phyloP scores from a whole-genome alignment of 768 basidiomycete genomes.

The Lactarius hengduanensis region DNA sequence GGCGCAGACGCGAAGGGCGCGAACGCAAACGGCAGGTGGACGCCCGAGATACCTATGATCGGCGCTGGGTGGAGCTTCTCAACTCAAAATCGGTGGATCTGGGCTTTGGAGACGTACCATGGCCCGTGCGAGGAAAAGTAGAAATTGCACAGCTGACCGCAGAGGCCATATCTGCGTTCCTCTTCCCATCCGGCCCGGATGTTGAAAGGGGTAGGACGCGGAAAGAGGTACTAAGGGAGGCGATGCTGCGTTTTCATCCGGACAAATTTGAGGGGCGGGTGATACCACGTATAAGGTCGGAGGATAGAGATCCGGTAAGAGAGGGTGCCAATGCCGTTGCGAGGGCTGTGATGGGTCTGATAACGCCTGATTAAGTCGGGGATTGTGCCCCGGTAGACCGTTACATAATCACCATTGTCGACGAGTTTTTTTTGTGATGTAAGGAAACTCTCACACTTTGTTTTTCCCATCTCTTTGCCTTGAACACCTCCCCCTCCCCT shows the following conservation, averaged over 20 bases:
- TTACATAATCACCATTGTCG: background rate
- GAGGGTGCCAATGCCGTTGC: conserved; percentile 66
- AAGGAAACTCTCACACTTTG: background rate
- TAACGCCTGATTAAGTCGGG: too few relatives aligned
- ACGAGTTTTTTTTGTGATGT: background rate
- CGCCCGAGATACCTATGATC: conserved; percentile 56
- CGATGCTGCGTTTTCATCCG: conserved; percentile 67
- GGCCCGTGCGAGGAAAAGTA: conserved; percentile 47
- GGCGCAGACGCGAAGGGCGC: conserved; percentile 47
- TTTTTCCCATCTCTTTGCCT: background rate
- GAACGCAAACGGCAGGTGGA: conserved; percentile 44
- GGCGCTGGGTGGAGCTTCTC: conserved; percentile 46
- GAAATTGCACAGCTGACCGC: conserved; percentile 39
- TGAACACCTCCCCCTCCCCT: background rate
- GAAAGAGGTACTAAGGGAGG: conserved; percentile 56
- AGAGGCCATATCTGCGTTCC: conserved; percentile 47
- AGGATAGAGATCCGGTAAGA: conserved; percentile 49
- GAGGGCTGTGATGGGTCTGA: conserved; percentile 55
- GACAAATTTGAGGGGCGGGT: conserved; percentile 72
- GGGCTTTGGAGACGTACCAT: conserved; percentile 57
- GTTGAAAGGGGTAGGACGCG: conserved; percentile 35
- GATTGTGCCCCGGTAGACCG: background rate
- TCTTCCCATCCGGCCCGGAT: conserved; percentile 43
- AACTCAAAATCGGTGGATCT: conserved; percentile 34
- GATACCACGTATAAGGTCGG: conserved; percentile 48